Evolutionary conservation across 345 rosid species (phyloP).

Genomic region (Citrus sinensis): DNA sequence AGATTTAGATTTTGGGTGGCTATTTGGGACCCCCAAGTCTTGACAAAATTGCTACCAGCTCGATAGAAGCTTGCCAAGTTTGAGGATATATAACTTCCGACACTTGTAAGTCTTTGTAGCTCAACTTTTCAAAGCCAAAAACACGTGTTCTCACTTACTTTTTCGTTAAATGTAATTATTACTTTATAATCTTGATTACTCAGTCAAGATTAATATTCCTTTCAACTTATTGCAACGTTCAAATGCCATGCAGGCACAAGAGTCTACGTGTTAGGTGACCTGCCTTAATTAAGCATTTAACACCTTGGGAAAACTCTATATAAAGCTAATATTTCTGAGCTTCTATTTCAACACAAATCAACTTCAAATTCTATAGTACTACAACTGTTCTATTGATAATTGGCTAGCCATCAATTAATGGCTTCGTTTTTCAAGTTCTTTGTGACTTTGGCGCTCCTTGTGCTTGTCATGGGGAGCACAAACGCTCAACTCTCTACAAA

Average conservation of each 20-base stretch:
- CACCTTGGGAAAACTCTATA: constrained; percentile 39
- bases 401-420: constrained; percentile 3
- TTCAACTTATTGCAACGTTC: background rate
- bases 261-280: constrained; percentile 72
- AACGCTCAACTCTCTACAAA: constrained; percentile 66
- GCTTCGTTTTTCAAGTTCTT: constrained; percentile 16
- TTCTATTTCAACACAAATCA: constrained; percentile 12
- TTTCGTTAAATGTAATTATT: background rate
- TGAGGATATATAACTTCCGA: background rate
- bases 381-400: constrained; percentile 8
- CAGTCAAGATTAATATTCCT: background rate
- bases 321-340: constrained; percentile 23
- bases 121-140: background rate
- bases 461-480: constrained; percentile 27
- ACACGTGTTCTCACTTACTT: background rate
- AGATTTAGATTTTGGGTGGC: background rate
- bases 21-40: background rate
- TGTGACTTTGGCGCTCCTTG: constrained; percentile 33
- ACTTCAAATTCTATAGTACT: background rate
- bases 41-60: background rate
- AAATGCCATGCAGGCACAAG: constrained; percentile 16
- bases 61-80: background rate
- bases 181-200: background rate
- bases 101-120: background rate
- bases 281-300: constrained; percentile 10